Conservation (phyloP, 768 basidiomycete species). For the Sporobolomyces roseus region DNA sequence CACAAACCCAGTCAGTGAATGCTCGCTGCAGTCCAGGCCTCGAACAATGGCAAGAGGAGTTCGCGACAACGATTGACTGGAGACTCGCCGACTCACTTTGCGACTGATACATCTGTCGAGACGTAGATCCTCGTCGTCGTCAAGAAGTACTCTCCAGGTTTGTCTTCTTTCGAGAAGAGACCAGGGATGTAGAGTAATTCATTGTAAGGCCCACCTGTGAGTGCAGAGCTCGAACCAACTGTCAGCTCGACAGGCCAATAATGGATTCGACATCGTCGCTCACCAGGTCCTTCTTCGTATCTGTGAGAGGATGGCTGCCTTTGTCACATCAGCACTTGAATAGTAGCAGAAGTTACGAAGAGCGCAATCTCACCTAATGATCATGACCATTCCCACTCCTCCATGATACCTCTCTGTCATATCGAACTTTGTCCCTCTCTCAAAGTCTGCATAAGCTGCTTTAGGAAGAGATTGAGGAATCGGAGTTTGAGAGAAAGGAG, state of each 20-base stretch:
- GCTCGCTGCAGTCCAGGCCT: too few relatives aligned
- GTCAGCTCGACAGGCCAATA: too few relatives aligned
- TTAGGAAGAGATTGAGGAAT: slow-evolving; percentile 8
- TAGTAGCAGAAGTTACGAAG: too few relatives aligned
- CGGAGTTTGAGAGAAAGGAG: slow-evolving; percentile 14
- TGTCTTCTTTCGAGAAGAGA: slow-evolving; percentile 6
- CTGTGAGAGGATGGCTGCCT: too few relatives aligned
- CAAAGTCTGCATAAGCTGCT: slow-evolving; percentile 9
- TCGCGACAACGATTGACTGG: too few relatives aligned
- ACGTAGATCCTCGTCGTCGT: slow-evolving; percentile 33
- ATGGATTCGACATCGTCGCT: too few relatives aligned
- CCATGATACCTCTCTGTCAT: slow-evolving; percentile 8
- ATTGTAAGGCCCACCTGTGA: slow-evolving; percentile 22
- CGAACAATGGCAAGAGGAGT: too few relatives aligned
- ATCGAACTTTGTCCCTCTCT: slow-evolving; percentile 7
- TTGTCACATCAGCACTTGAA: too few relatives aligned
- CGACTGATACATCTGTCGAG: slow-evolving; percentile 13
- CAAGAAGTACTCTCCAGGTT: slow-evolving; percentile 1
- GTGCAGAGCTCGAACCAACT: too few relatives aligned
- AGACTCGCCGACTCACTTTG: slow-evolving; percentile 16
- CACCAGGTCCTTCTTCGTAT: slow-evolving; percentile 2
- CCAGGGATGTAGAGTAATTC: slow-evolving; percentile 26
- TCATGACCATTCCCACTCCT: slow-evolving; percentile 19
- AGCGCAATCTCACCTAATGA: slow-evolving; percentile 10
- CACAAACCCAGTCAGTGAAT: too few relatives aligned